phyloP scores from a whole-genome alignment of 163 green algal species.

The Scenedesmus sp. region DNA sequence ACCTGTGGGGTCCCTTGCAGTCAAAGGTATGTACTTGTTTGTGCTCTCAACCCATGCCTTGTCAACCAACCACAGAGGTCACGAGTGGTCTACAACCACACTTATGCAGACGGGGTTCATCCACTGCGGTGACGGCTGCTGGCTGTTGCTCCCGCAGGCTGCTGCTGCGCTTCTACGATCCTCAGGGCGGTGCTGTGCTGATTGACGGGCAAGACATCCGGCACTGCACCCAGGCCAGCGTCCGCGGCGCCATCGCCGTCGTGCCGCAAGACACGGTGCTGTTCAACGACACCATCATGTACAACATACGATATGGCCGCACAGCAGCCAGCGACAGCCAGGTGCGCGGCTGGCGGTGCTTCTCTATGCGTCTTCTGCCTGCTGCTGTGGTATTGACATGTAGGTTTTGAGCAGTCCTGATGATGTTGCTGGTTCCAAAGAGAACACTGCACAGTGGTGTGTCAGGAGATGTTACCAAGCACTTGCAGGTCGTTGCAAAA shows the following conservation, averaged over 20 bases:
- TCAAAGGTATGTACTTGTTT: no score
- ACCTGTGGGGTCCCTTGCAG: no score
- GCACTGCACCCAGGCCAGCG: conserved; percentile 65
- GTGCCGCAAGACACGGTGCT: conserved; percentile 82
- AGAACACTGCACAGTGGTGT: no score
- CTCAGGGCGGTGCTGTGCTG: conserved; percentile 61
- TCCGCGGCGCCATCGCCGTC: conserved; percentile 73
- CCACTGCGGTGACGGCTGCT: not conserved
- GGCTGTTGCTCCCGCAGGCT: conserved; percentile 37
- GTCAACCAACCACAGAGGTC: no score
- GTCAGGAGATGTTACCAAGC: no score
- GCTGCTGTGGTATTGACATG: no score
- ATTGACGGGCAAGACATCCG: conserved; percentile 74
- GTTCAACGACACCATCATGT: conserved; percentile 80
- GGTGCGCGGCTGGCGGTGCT: no score
- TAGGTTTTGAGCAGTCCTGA: no score
- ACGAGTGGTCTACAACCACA: not conserved
- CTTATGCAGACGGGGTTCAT: no score
- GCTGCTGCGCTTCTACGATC: conserved; percentile 80
- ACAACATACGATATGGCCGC: conserved; percentile 93
- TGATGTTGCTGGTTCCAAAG: no score
- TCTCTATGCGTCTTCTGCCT: not conserved
- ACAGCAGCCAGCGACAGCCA: conserved; percentile 72
- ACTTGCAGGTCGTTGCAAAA: no score
- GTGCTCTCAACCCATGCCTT: no score